Evolutionary conservation across 2,329 filamentous ascomycete genomes (phyloP), one percentile per base, ranked within the genome.

Genomic region (Claviceps africana): DNA sequence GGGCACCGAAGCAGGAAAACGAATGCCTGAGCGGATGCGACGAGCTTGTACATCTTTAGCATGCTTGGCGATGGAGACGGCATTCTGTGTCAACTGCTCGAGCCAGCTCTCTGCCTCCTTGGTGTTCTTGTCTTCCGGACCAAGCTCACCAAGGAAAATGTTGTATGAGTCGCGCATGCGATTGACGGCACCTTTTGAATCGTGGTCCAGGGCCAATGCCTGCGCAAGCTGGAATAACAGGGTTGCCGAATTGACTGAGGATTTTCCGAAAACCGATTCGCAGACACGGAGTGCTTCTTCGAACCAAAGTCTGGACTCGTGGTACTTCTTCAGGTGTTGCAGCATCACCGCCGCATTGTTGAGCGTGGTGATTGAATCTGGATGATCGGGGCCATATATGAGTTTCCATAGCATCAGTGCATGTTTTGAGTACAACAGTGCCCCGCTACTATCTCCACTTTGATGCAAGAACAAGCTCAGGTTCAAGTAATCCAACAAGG

Each of bases 341-440:
- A 98, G 81, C 93, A 98, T 98, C 55, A 98, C 93, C 8, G 93
- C 93, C 21, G 88, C 91, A 64, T 98, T 98, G 78, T 97, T 98
- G 70, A 97, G 85, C 17, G 93, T 97, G 9, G 94, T 98, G 70
- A 98, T 96, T 9, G 89, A 95, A 70, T 98, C 93, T 3, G 93
- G 93, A 70, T 98, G 93, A 61, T 88, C 86, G 31, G 85, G 75
- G 33, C 93, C 93, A 65, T 96, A 98, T 61, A 97, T 91, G 61
- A 97, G 80, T 74, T 95, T 96, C 91, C 91, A 97, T 56, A 98
- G 76, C 65, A 93, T 84, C 59, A 98, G 79, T 7, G 93, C 93
- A 66, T 98, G 93, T 66, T 87, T 88, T 58, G 94, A 85, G 65
- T 95, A 96, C 13, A 80, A 77, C 52, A 98, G 74, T n/a, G 91